These are phyloP conservation scores for Neoscytalidium dimidiatum DNA, from an alignment of 2,329 filamentous ascomycete species.

Conservation along the genomic window DNA sequence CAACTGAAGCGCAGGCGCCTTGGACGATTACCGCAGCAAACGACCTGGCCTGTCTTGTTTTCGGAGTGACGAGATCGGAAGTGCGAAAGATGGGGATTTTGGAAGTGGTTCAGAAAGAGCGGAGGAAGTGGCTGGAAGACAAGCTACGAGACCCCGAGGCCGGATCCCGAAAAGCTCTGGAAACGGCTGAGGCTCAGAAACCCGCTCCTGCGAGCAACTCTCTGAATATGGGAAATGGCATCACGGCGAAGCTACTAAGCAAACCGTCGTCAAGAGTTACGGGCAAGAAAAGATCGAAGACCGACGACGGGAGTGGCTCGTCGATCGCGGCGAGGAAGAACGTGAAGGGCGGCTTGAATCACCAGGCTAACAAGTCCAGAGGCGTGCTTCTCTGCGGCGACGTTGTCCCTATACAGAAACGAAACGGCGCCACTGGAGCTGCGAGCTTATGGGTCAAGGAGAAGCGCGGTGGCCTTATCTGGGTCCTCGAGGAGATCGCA, in stretches of 20 bases:
- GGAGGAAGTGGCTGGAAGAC: constrained; percentile 83
- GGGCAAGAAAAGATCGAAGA: constrained; percentile 62
- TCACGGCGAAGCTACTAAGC: constrained; percentile 84
- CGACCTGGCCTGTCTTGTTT: constrained; percentile 94
- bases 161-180: constrained; percentile 39
- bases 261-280: constrained; percentile 69
- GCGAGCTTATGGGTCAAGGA: constrained; percentile 99
- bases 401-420: constrained; percentile 96
- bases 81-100: constrained; percentile 93
- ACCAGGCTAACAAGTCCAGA: constrained; percentile 74
- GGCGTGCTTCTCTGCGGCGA: constrained; percentile 94
- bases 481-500: constrained; percentile 96
- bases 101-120: constrained; percentile 89
- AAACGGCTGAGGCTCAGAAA: constrained; percentile 39
- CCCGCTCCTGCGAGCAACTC: constrained; percentile 29
- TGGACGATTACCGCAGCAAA: constrained; percentile 98
- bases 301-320: constrained; percentile 59
- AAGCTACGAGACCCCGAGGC: constrained; percentile 70
- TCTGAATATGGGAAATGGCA: constrained; percentile 73
- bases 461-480: constrained; percentile 89
- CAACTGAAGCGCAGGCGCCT: constrained; percentile 84
- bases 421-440: constrained; percentile 87
- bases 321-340: constrained; percentile 46
- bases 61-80: constrained; percentile 96
- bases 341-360: constrained; percentile 62